phyloP scores from a whole-genome alignment of 2,329 filamentous ascomycete genomes.

The Sporothrix luriei region DNA sequence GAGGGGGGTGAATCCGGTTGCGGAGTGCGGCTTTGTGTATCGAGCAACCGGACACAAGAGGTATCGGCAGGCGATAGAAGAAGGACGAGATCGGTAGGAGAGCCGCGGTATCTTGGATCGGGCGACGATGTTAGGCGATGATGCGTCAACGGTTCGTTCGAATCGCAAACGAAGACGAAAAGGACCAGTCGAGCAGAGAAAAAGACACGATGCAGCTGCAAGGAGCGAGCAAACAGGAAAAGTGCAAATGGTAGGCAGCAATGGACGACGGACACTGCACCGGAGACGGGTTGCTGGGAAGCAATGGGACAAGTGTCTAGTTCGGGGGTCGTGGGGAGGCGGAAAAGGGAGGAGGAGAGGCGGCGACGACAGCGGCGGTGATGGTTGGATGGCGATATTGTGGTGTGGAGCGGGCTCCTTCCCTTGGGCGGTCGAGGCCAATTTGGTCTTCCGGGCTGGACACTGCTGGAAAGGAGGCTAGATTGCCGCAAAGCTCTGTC shows the following conservation, averaged over 20 bases:
- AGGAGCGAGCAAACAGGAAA: neutral
- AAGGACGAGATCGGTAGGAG: neutral
- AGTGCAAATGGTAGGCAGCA: conserved; percentile 2
- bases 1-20: neutral
- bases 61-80: neutral
- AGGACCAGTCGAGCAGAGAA: neutral
- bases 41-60: neutral
- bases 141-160: neutral
- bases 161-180: neutral
- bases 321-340: conserved; percentile 7
- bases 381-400: conserved; percentile 30
- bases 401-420: conserved; percentile 24
- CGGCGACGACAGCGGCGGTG: conserved; percentile 24
- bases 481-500: conserved; percentile 2
- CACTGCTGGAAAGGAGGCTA: neutral
- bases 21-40: neutral
- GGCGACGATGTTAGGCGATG: conserved; percentile 3
- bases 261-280: conserved; percentile 23
- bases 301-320: conserved; percentile 29
- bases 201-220: conserved; percentile 12
- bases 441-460: conserved; percentile 31
- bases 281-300: conserved; percentile 18
- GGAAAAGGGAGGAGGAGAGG: conserved; percentile 29
- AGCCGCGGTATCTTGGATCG: neutral
- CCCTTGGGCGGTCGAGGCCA: conserved; percentile 31